Evolutionary conservation across 345 rosid species (phyloP).

Genomic region (Mallotus nudiflorus): DNA sequence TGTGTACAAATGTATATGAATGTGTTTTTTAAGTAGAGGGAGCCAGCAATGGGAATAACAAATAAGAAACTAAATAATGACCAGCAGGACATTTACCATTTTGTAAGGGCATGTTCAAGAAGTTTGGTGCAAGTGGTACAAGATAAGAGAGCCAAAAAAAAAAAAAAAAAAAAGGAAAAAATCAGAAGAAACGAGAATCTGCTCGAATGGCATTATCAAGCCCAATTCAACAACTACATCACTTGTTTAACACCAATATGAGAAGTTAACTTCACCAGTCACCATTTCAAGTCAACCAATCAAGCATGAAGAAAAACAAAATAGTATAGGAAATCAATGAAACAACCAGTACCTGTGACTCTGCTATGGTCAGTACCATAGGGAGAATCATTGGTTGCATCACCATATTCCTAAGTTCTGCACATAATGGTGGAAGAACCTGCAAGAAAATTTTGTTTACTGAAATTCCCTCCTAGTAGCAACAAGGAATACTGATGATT

Average conservation of each 20-base stretch:
- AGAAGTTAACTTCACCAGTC: background rate
- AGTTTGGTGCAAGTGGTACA: background rate
- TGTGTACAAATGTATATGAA: background rate
- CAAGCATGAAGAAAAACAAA: background rate
- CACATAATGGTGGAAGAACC: conserved; percentile 99
- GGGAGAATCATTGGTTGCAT: conserved; percentile 96
- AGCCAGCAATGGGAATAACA: background rate
- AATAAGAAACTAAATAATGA: background rate
- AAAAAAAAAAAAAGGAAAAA: background rate
- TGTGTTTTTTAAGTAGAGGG: background rate
- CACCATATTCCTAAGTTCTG: conserved; percentile 94
- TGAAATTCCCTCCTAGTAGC: background rate
- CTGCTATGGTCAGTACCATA: conserved; percentile 94
- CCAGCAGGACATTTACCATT: background rate
- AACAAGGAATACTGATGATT: background rate
- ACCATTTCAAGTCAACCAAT: background rate
- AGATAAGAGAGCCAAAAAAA: no score
- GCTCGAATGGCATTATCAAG: background rate
- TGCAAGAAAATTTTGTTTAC: conserved; percentile 37
- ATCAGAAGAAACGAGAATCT: background rate
- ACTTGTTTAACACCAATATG: background rate
- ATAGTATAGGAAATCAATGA: conserved; percentile 15
- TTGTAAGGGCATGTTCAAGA: background rate
- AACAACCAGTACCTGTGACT: conserved; percentile 71
- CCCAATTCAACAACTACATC: conserved; percentile 1